Evolutionary conservation across 2,329 filamentous ascomycete genomes (phyloP), one percentile per base, ranked within the genome.

Genomic region (Fusarium udum): DNA sequence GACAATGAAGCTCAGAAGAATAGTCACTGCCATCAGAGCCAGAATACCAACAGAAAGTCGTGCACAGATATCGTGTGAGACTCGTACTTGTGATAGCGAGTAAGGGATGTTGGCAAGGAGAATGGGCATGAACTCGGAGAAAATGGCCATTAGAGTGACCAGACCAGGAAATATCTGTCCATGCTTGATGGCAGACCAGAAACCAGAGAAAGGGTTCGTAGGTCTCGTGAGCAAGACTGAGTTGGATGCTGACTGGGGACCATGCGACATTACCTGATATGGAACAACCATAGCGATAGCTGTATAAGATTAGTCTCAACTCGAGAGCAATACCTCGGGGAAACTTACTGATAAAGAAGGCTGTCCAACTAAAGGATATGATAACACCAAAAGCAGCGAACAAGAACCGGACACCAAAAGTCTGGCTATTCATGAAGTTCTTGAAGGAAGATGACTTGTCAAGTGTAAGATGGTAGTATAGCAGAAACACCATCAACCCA

Each of bases 111-210:
- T 87, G 72, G 85, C 81, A 6, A 88, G 81, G 4, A 86, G 79
- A 26, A 87, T 79, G 3, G 86, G 86, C n/a, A 88, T 82, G 53
- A 87, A 83, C 55, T 88, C 86, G 28, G 85, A 82, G 6, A 87
- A 78, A 28, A 87, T 81, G 7, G 84, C 80, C 52, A 84, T 83
- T 10, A 83, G 69, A 1, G 84, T 82, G 15, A 85, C 81, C 18
- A 82, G 61, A 31, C 82, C 79, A 2, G 86, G 80, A 65, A 85
- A 85, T 12, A 71, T 80, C 79, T 67, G 75, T 6, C 72, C 55
- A n/a, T 78, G 73, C 43, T 77, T 78, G 34, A 76, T 6, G 0
- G 77, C 75, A 5, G 75, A 75, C 71, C 74, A 78, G 24, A 88
- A 67, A 1, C 85, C 86, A 1, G 82, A 84, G 42, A 87, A 85